Percentiles rank a stretch among this genome's conserved stretches.
These are phyloP conservation scores for Prunus campanulata DNA, from an alignment of 306 rosid species.

Conservation along the genomic window DNA sequence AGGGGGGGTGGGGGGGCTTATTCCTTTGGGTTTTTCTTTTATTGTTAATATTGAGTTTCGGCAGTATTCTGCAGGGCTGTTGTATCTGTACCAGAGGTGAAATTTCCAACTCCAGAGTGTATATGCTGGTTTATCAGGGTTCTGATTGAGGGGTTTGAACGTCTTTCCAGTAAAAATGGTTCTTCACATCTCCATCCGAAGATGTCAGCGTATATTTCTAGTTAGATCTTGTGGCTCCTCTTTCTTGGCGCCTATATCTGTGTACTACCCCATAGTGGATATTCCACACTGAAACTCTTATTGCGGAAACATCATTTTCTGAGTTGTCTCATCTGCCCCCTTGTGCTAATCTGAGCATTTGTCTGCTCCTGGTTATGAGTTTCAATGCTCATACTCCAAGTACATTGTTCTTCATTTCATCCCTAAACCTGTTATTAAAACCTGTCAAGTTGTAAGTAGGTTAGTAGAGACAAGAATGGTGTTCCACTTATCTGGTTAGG, in stretches of 20 bases:
- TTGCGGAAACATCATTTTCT: not conserved
- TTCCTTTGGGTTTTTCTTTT: not conserved
- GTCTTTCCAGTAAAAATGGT: not conserved
- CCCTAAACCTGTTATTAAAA: slow-evolving; percentile 8
- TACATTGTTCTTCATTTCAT: not conserved
- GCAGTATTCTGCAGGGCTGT: not conserved
- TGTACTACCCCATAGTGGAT: not conserved
- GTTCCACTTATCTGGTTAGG: slow-evolving; percentile 12
- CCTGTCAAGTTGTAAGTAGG: slow-evolving; percentile 12
- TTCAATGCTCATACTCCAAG: not conserved
- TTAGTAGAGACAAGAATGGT: slow-evolving; percentile 3
- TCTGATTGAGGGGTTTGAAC: not conserved
- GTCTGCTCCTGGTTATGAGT: not conserved
- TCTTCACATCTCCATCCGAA: not conserved
- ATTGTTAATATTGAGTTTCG: too few relatives aligned
- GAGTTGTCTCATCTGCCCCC: not conserved
- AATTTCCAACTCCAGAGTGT: not conserved
- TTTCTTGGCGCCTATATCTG: not conserved
- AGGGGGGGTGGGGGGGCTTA: not conserved
- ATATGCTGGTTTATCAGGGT: not conserved
- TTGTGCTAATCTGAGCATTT: not conserved
- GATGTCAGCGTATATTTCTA: not conserved
- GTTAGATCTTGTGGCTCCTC: not conserved
- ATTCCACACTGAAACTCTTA: not conserved
- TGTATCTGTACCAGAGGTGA: not conserved